Evolutionary conservation across 441 rosid genomes (phyloP), one percentile per base, ranked within the genome.

Genomic region (Codiaeum variegatum): DNA sequence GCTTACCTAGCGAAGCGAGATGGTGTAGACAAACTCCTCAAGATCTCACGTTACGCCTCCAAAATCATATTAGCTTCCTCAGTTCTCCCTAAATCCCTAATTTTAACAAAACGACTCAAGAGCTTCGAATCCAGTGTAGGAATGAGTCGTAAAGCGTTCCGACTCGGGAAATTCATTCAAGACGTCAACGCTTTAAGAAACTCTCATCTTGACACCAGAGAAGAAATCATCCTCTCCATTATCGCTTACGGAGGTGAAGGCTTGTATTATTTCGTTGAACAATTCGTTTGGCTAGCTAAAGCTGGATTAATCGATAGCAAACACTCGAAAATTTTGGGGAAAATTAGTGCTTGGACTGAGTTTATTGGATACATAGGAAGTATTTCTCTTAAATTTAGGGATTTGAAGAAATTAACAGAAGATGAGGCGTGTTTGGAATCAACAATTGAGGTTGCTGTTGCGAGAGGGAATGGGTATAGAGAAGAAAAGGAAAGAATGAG

Each of bases 231-330:
- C 13, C 81, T 94, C 31, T 44, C 88, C 11, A 0, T 83, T 5
- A 36, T 88, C 74, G 96, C 98, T 2, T 94, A 88, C 68, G 97
- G 97, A 3, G 97, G 98, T 67, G 97, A 94, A 74, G 98, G 97
- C n/a, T 44, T 90, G 67, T 91, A 94, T 68, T 91, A 84, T 77
- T 94, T 94, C 70, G 82, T 91, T 0, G 97, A 94, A 73, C 98
- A 92, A 40, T 86, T 94, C 66, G 84, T 94, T 19, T 94, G 98
- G 98, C 73, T 92, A 65, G 80, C 91, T 24, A 94, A 94, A 86
- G 84, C 97, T 5, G 97, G 97, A 0, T 78, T 94, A 61, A 88
- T 94, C 79, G 93, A 92, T 34, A 73, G 68, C 54, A 85, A 78
- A 70, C 85, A 87, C 71, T 62, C 83, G 44, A 83, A 77, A 24